These are phyloP conservation scores for Picocystis salinarum DNA, from an alignment of 139 green algal species.

Conservation along the genomic window DNA sequence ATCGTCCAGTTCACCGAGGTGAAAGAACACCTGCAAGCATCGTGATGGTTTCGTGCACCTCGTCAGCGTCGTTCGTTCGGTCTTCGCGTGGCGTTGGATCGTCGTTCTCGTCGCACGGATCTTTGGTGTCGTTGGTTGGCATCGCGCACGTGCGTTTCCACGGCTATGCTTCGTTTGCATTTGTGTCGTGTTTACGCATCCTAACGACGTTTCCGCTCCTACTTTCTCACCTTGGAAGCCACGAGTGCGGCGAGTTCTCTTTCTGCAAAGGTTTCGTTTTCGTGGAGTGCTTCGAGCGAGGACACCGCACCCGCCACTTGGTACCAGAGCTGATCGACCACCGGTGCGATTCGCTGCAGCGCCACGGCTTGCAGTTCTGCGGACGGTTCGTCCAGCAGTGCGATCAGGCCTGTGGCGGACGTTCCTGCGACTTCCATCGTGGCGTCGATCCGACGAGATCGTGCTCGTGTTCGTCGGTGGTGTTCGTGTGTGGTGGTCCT, in stretches of 20 bases:
- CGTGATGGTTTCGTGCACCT: background rate
- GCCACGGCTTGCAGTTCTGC: background rate
- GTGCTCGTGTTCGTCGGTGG: too few relatives aligned
- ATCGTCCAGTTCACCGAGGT: constrained; percentile 90
- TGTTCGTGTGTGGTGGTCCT: too few relatives aligned
- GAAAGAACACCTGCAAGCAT: constrained; percentile 83
- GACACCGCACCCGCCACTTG: constrained; percentile 71
- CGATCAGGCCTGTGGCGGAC: constrained; percentile 54
- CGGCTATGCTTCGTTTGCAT: background rate
- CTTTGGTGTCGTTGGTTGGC: background rate
- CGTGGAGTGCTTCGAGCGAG: constrained; percentile 75
- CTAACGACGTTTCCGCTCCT: background rate
- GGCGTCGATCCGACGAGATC: too few relatives aligned
- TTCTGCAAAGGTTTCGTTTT: constrained; percentile 83
- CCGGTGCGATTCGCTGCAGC: background rate
- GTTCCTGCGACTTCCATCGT: too few relatives aligned
- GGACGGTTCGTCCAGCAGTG: constrained; percentile 61
- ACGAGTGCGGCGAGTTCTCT: constrained; percentile 82
- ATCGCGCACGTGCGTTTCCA: background rate
- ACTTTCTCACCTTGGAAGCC: constrained; percentile 75
- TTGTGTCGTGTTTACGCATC: background rate
- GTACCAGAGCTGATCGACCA: constrained; percentile 67
- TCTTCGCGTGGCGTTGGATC: background rate
- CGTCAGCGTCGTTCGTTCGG: background rate
- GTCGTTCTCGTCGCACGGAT: background rate